phyloP scores from a whole-genome alignment of 768 basidiomycete genomes.

The Agaricus blazei region DNA sequence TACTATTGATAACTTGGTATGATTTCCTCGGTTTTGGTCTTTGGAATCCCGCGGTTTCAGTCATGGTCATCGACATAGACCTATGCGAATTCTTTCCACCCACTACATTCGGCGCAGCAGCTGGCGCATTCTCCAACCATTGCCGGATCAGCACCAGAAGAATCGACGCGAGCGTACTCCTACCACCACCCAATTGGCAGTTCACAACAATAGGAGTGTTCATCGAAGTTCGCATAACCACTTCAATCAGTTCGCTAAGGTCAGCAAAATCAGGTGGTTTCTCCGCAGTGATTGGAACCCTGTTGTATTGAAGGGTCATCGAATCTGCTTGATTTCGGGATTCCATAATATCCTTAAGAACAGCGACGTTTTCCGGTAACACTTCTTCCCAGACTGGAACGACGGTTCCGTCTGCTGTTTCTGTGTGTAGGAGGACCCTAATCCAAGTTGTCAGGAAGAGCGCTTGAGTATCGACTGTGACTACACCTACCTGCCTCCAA shows the following conservation, averaged over 20 bases:
- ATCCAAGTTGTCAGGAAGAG: neutral
- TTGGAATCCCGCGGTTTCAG: conserved; percentile 12
- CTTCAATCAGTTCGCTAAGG: conserved; percentile 70
- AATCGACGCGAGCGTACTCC: conserved; percentile 88
- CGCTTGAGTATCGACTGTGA: neutral
- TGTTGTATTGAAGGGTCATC: conserved; percentile 70
- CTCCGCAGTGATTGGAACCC: conserved; percentile 93
- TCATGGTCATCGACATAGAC: conserved; percentile 41
- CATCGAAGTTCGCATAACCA: conserved; percentile 65
- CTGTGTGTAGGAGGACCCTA: conserved; percentile 85
- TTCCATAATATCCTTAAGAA: conserved; percentile 87
- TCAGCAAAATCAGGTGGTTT: conserved; percentile 72
- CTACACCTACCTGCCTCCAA: conserved; percentile 68
- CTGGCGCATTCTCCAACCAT: conserved; percentile 59
- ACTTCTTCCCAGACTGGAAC: conserved; percentile 96
- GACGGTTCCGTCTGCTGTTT: conserved; percentile 81
- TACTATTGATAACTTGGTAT: conserved; percentile 9
- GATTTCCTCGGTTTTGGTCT: conserved; percentile 19
- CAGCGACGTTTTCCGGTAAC: conserved; percentile 60
- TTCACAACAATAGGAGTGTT: conserved; percentile 87
- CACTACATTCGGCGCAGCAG: conserved; percentile 23
- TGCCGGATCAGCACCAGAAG: conserved; percentile 78
- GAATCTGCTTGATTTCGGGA: conserved; percentile 39
- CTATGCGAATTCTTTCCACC: conserved; percentile 27
- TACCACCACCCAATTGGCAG: conserved; percentile 89